phyloP scores from a whole-genome alignment of 768 basidiomycete genomes.

The Thelephora ganbajun region DNA sequence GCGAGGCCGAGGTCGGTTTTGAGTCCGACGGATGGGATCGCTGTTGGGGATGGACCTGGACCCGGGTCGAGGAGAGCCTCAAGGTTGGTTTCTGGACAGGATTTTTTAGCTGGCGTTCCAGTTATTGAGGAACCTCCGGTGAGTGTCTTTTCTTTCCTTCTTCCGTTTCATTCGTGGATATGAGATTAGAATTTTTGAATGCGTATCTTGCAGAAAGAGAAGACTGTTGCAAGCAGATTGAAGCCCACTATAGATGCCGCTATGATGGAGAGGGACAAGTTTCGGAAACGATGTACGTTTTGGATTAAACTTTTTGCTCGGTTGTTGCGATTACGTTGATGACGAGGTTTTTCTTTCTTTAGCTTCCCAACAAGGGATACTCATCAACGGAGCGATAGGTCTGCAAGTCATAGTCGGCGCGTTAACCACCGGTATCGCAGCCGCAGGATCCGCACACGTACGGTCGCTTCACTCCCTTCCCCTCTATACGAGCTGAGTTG shows the following conservation, averaged over 20 bases:
- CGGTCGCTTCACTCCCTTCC: no score
- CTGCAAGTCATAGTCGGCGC: slow-evolving; percentile 53
- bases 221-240: slow-evolving; percentile 35
- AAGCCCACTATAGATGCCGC: slow-evolving; percentile 39
- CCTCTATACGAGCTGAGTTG: slow-evolving; percentile 19
- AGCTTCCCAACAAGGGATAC: slow-evolving; percentile 17
- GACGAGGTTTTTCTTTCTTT: no score
- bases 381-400: slow-evolving; percentile 35
- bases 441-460: slow-evolving; percentile 30
- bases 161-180: no score
- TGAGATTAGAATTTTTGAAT: no score
- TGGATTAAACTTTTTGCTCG: slow-evolving; percentile 7
- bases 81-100: no score
- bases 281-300: slow-evolving; percentile 27
- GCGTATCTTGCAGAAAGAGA: slow-evolving; percentile 3
- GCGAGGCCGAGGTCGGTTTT: no score
- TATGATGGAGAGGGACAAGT: slow-evolving; percentile 29
- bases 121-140: no score
- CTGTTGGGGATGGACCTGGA: no score
- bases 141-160: no score
- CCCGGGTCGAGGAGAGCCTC: no score
- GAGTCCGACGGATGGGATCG: no score
- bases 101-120: no score
- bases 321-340: neutral
- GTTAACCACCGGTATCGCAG: slow-evolving; percentile 51